phyloP scores from a whole-genome alignment of 305 asterid genomes.

The Fraxinus angustifolia region DNA sequence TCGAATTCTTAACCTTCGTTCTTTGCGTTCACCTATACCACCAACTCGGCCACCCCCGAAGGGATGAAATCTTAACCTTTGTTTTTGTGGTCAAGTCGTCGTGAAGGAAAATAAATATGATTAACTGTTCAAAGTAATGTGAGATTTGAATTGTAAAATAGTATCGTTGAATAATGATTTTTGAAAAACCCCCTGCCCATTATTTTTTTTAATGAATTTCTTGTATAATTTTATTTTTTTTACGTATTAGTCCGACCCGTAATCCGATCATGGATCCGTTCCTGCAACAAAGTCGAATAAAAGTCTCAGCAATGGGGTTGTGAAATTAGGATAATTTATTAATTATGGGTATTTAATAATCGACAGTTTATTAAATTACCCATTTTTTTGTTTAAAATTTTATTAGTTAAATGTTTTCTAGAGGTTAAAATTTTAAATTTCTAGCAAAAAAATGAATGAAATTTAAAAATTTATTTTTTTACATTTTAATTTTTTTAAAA shows the following conservation, averaged over 20 bases:
- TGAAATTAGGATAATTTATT: not conserved
- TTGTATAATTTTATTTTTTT: no score
- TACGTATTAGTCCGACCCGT: no score
- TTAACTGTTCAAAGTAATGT: not conserved
- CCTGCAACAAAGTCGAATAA: not conserved
- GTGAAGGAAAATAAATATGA: not conserved
- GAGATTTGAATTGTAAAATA: not conserved
- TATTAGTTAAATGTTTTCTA: not conserved
- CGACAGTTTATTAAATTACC: not conserved
- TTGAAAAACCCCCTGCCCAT: not conserved
- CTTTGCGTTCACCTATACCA: no score
- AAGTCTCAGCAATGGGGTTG: not conserved
- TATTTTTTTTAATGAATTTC: no score
- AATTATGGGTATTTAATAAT: not conserved
- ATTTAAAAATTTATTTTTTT: not conserved
- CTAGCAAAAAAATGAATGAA: not conserved
- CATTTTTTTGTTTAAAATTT: not conserved
- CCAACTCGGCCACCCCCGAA: no score
- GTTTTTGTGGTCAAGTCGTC: not conserved
- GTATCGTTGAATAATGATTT: not conserved
- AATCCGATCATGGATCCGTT: no score
- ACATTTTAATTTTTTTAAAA: not conserved
- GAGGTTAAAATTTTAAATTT: not conserved
- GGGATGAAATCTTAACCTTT: not conserved
- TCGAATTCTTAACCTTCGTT: no score